Conservation (phyloP, 768 basidiomycete species). For the Neoboletus brunneissimus region DNA sequence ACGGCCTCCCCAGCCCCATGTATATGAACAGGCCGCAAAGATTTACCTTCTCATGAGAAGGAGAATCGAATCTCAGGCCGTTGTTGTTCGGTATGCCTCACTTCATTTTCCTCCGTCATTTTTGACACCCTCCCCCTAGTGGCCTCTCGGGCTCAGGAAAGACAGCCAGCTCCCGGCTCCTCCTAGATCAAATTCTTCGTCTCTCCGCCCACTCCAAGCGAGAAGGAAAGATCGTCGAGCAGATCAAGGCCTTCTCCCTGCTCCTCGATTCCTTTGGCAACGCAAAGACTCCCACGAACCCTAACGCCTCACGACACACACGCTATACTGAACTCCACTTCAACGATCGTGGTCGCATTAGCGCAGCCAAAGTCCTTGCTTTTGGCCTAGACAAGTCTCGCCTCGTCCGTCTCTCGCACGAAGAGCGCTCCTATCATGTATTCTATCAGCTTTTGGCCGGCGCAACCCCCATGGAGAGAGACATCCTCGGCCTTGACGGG, state of each 20-base stretch:
- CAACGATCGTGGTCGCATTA: constrained; percentile 52
- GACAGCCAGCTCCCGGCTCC: constrained; percentile 46
- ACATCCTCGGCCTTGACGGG: constrained; percentile 51
- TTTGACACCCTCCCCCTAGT: constrained; percentile 33
- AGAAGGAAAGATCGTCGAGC: constrained; percentile 50
- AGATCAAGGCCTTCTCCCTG: constrained; percentile 51
- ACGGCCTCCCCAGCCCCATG: constrained; percentile 50
- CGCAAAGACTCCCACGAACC: constrained; percentile 61
- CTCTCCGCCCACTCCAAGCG: constrained; percentile 58
- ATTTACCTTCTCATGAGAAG: constrained; percentile 59
- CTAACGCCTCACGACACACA: constrained; percentile 61
- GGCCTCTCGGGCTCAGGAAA: constrained; percentile 68
- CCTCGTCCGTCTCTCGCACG: constrained; percentile 48
- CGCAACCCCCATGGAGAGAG: constrained; percentile 53
- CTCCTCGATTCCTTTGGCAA: constrained; percentile 64
- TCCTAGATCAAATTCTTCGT: constrained; percentile 57
- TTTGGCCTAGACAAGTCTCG: constrained; percentile 65
- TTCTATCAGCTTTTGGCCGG: constrained; percentile 67
- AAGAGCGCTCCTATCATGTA: constrained; percentile 63
- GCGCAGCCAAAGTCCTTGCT: constrained; percentile 54
- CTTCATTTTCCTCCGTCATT: constrained; percentile 3
- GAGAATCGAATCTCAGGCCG: constrained; percentile 49
- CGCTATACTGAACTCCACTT: constrained; percentile 64
- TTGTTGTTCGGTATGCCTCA: constrained; percentile 49
- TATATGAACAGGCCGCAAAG: constrained; percentile 61